These are phyloP conservation scores for Penicillium desertorum DNA, from an alignment of 495 filamentous ascomycete species.

Conservation along the genomic window DNA sequence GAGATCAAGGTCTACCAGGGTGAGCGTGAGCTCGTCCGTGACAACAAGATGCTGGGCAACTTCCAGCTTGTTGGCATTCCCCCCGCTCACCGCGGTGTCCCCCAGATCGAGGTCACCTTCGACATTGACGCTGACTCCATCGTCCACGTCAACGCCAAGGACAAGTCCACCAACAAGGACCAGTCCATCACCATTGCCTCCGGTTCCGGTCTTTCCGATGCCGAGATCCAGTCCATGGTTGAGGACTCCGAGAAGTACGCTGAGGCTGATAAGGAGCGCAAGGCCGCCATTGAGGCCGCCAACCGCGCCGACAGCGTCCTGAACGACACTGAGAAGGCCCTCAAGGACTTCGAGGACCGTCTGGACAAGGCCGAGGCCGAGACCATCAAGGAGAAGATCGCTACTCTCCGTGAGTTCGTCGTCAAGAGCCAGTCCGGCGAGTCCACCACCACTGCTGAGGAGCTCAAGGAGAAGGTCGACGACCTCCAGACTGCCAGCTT, in stretches of 20 bases:
- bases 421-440: constrained; percentile 94
- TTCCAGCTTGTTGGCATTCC: constrained; percentile 99
- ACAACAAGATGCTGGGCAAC: constrained; percentile 99
- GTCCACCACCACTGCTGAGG: constrained; percentile 74
- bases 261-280: constrained; percentile 95
- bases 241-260: constrained; percentile 96
- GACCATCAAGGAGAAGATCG: constrained; percentile 90
- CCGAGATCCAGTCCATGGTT: constrained; percentile 95
- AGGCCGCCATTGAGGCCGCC: constrained; percentile 87
- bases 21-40: constrained; percentile 97
- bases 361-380: constrained; percentile 97
- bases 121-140: constrained; percentile 99
- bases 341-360: constrained; percentile 93
- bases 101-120: constrained; percentile 98
- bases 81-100: constrained; percentile 95
- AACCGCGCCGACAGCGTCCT: constrained; percentile 96
- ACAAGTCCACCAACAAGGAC: constrained; percentile 99
- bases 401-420: constrained; percentile 82
- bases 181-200: constrained; percentile 99
- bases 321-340: constrained; percentile 97
- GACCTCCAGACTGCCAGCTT: constrained; percentile 94
- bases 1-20: constrained; percentile 99
- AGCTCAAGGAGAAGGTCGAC: constrained; percentile 97
- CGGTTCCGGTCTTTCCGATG: constrained; percentile 93
- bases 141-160: constrained; percentile 97